Base-by-base conservation (phyloP, 2,329 filamentous ascomycete species). In the Cladophialophora yegresii region DNA sequence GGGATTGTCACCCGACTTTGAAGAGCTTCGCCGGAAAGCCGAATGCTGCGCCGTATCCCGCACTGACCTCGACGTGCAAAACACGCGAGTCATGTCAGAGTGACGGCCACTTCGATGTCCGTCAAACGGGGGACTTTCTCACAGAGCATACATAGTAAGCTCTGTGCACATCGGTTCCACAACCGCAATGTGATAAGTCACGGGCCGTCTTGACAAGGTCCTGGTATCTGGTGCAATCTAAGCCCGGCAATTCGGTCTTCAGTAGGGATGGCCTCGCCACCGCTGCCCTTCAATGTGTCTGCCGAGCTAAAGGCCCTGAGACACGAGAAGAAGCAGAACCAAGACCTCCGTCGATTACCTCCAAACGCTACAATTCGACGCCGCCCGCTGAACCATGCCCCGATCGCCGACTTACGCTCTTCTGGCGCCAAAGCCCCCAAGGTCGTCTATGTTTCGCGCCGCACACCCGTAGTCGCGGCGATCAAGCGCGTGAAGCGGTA, bases 401-500 rank as follows among this genome's bases (percentile, higher is more conserved):
- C 84, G 2, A 75, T 85, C 32, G 77, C 84, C 3, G 82, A 83
- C 0, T 83, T 84, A 3, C 84, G 84, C 73, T 20, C 45, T 20
- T 76, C 83, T 20, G 79, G 79, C 59, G 68, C 81, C 53, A 69
- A 72, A 0, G 72, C 77, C 4, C 82, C 80, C 10, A 87, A 87
- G 74, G 74, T 79, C 26, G 78, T 87, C 74, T 87, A 87, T 74
- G 75, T 87, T 40, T 83, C 81, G 10, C 76, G 76, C 43, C 77
- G 77, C 4, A 83, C 84, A 0, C 83, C 84, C 4, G 85, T 86
- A 76, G 82, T 87, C 74, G 81, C 83, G 50, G 80, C 82, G 2
- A 77, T 85, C n/a, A 87, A 87, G 72, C 84, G 85, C 62, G 80
- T 85, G 3, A 83, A 85, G 70, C 81, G 82, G 55, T 77, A 87